A percentile compares a stretch with the other conserved stretches of the same genome.
These are phyloP conservation scores for Aquanectria penicillioides DNA, from an alignment of 2,329 filamentous ascomycete genomes.

Conservation along the genomic window DNA sequence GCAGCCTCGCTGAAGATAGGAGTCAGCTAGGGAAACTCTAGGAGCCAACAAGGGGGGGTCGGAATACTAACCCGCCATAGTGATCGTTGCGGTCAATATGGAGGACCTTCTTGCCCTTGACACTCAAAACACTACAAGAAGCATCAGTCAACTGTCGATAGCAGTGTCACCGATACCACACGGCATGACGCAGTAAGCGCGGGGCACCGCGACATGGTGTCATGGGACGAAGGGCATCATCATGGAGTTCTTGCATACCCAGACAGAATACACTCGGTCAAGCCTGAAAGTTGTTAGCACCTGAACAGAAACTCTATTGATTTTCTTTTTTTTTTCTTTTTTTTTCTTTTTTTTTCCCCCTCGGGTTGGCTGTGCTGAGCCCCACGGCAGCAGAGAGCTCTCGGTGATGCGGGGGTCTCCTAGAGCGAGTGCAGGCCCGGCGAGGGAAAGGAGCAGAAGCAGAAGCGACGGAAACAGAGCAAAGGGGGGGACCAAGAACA, in stretches of 20 bases:
- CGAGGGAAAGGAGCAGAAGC: slow-evolving; percentile 18
- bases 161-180: slow-evolving; percentile 6
- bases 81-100: slow-evolving; percentile 99
- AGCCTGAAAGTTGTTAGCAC: slow-evolving; percentile 64
- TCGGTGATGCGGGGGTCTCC: slow-evolving; percentile 37
- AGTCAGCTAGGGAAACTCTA: slow-evolving; percentile 44
- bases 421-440: too few relatives aligned
- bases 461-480: too few relatives aligned
- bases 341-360: not conserved
- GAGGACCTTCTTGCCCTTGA: slow-evolving; percentile 98
- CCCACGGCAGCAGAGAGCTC: slow-evolving; percentile 25
- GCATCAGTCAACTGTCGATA: slow-evolving; percentile 34
- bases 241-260: slow-evolving; percentile 68
- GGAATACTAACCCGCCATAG: slow-evolving; percentile 87
- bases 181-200: not conserved
- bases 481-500: slow-evolving; percentile 47
- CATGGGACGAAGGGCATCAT: not conserved
- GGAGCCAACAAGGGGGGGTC: too few relatives aligned
- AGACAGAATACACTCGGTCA: slow-evolving; percentile 99
- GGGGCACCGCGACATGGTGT: not conserved
- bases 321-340: not conserved
- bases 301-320: slow-evolving; percentile 4
- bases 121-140: slow-evolving; percentile 79
- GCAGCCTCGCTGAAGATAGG: slow-evolving; percentile 76
- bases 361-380: not conserved